phyloP scores from a whole-genome alignment of 169 alveolate genomes.

The Cyclospora cayetanensis region DNA sequence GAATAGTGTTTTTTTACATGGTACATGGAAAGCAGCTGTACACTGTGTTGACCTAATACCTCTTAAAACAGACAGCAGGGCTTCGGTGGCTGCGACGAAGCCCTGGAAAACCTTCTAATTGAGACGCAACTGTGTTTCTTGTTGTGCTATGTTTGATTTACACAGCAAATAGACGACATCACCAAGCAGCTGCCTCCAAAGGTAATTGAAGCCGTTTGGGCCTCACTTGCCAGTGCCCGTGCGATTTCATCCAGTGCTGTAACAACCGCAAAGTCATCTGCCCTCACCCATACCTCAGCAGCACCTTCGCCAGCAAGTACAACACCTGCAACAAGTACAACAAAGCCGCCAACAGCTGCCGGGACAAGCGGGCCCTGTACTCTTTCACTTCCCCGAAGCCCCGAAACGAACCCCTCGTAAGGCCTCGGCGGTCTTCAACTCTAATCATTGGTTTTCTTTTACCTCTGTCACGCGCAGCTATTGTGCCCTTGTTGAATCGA shows the following conservation, averaged over 20 bases:
- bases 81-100: background rate
- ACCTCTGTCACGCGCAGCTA: background rate
- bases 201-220: constrained; percentile 54
- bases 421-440: background rate
- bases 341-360: background rate
- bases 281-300: no score
- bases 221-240: constrained; percentile 56
- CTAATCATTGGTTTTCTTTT: background rate
- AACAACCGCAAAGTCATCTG: no score
- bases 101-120: background rate
- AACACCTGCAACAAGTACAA: background rate
- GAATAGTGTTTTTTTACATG: background rate
- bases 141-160: background rate
- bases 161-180: constrained; percentile 60
- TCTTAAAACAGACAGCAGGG: background rate
- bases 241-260: no score
- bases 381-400: background rate
- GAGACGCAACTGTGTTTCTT: background rate
- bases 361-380: background rate
- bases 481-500: background rate
- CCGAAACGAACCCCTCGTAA: background rate
- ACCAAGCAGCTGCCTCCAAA: constrained; percentile 63
- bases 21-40: background rate
- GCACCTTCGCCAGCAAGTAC: no score
- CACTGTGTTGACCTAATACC: background rate